Evolutionary conservation across 495 filamentous ascomycete species (phyloP).

Genomic region (Penicillium desertorum): DNA sequence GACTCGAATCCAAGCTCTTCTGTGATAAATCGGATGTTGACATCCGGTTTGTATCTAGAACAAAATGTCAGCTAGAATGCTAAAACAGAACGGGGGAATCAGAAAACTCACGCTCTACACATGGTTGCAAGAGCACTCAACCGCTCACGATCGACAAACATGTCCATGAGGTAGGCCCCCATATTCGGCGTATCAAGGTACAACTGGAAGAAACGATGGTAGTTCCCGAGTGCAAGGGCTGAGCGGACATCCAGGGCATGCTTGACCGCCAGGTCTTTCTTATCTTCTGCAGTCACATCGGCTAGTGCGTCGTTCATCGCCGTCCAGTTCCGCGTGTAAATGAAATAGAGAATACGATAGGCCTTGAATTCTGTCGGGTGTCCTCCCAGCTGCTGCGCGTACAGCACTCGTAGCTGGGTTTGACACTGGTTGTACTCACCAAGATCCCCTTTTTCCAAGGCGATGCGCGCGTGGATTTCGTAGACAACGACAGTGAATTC

Average conservation of each 20-base stretch:
- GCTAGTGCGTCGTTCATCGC: conserved; percentile 97
- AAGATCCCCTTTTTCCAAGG: conserved; percentile 96
- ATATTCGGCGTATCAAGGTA: conserved; percentile 95
- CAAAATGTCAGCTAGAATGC: conserved; percentile 32
- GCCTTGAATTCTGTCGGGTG: conserved; percentile 96
- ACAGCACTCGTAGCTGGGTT: conserved; percentile 90
- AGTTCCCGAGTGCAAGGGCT: conserved; percentile 88
- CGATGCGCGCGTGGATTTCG: conserved; percentile 96
- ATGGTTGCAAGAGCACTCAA: conserved; percentile 85
- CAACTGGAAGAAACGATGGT: conserved; percentile 93
- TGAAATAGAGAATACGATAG: conserved; percentile 99
- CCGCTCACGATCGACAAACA: conserved; percentile 93
- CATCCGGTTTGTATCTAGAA: conserved; percentile 86
- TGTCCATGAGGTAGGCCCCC: conserved; percentile 98
- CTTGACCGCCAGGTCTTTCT: conserved; percentile 75
- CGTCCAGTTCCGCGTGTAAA: conserved; percentile 97
- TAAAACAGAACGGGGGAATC: not conserved
- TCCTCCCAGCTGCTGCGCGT: conserved; percentile 80
- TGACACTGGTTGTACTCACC: conserved; percentile 99
- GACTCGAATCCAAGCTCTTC: conserved; percentile 95
- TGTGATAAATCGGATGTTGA: conserved; percentile 86
- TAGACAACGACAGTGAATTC: conserved; percentile 95
- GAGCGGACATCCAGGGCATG: conserved; percentile 92
- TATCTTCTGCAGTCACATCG: conserved; percentile 97
- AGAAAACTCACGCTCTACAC: conserved; percentile 83